Conservation (phyloP, 163 green algal species). For the Chloromonas sp. region DNA sequence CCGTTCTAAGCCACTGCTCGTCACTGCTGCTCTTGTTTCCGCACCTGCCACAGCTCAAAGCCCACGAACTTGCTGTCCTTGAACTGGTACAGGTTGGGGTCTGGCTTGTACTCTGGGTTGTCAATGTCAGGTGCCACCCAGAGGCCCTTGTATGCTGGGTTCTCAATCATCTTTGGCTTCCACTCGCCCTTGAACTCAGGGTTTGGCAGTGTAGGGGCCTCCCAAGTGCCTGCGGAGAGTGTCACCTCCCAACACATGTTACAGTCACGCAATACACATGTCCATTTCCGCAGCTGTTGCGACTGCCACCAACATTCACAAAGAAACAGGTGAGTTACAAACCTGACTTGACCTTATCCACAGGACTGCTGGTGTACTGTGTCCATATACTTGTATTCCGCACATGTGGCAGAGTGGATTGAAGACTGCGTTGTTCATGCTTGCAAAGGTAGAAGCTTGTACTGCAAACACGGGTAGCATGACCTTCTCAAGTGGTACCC, state of each 20-base stretch:
- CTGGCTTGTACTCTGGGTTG: constrained; percentile 75
- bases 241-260: neutral
- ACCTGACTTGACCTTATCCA: neutral
- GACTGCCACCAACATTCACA: neutral
- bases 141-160: constrained; percentile 82
- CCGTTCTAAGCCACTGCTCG: neutral
- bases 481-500: constrained; percentile 6
- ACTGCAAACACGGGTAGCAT: no score
- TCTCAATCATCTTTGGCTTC: constrained; percentile 77
- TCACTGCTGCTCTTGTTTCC: neutral
- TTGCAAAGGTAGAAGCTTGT: no score
- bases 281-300: no score
- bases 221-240: constrained; percentile 58
- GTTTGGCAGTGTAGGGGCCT: constrained; percentile 75
- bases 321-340: neutral
- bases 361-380: neutral
- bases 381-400: neutral
- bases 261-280: neutral
- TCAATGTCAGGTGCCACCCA: constrained; percentile 76
- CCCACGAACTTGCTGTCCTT: constrained; percentile 68
- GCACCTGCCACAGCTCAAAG: constrained; percentile 79
- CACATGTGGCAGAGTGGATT: neutral
- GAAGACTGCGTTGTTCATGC: no score
- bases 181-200: constrained; percentile 85
- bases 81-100: constrained; percentile 66